phyloP scores from a whole-genome alignment of 2,329 filamentous ascomycete genomes.

The Fusarium gaditjirri region DNA sequence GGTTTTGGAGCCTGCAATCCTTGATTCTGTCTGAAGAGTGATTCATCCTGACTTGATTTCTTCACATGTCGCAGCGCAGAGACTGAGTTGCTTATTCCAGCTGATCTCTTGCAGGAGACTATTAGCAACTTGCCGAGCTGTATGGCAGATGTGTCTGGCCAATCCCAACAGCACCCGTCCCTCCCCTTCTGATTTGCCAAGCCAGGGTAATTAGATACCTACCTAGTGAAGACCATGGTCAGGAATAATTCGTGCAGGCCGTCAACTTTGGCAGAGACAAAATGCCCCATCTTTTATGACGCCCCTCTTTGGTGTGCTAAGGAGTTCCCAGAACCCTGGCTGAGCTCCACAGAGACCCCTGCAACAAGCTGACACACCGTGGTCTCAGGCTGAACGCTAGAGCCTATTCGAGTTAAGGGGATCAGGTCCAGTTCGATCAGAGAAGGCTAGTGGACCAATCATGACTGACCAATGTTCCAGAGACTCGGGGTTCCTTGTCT shows the following conservation, averaged over 20 bases:
- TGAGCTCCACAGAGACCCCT: conserved; percentile 2
- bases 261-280: not conserved
- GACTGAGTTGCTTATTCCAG: not conserved
- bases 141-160: conserved; percentile 13
- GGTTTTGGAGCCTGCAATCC: not conserved
- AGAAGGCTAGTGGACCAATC: conserved; percentile 21
- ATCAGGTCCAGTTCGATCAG: conserved; percentile 6
- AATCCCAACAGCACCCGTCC: conserved; percentile 36
- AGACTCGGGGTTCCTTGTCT: conserved; percentile 18
- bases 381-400: conserved; percentile 38
- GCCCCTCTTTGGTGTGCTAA: not conserved
- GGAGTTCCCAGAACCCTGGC: not conserved
- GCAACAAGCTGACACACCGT: conserved; percentile 19
- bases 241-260: conserved; percentile 18
- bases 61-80: not conserved
- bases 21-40: not conserved
- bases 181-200: conserved; percentile 26
- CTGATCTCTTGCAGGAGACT: conserved; percentile 11
- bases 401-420: conserved; percentile 1
- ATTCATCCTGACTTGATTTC: conserved; percentile 5
- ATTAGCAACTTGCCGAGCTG: conserved; percentile 18
- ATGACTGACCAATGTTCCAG: not conserved
- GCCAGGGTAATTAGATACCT: not conserved
- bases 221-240: not conserved
- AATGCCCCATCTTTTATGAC: conserved; percentile 27